These are phyloP conservation scores for Massariosphaeria phaeospora DNA, from an alignment of 495 filamentous ascomycete genomes.

Conservation along the genomic window DNA sequence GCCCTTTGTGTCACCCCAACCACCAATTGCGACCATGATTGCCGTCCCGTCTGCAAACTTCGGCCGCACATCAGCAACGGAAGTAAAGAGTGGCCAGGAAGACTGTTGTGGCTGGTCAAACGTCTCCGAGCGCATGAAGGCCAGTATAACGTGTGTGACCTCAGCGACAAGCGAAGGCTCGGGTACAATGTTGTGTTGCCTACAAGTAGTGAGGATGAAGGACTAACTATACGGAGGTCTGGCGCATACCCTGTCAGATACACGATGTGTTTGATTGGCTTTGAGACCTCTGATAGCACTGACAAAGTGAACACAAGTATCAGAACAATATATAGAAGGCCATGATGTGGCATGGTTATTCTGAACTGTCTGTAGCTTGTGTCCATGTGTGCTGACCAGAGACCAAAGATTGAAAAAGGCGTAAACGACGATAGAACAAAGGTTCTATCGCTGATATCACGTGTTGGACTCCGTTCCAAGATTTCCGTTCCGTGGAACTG, in stretches of 20 bases:
- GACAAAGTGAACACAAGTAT: too few species aligned
- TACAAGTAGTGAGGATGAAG: background rate
- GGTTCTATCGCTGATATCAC: too few species aligned
- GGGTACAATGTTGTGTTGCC: constrained; percentile 26
- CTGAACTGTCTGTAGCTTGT: too few species aligned
- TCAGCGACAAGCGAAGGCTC: constrained; percentile 43
- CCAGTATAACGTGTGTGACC: constrained; percentile 62
- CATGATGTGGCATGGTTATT: too few species aligned
- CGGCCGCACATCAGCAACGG: constrained; percentile 51
- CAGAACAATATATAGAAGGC: too few species aligned
- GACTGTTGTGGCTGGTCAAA: constrained; percentile 54
- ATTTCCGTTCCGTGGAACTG: background rate
- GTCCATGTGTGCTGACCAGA: too few species aligned
- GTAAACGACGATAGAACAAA: too few species aligned
- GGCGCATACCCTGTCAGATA: constrained; percentile 53
- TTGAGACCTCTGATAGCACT: too few species aligned
- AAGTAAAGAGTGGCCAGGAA: constrained; percentile 55
- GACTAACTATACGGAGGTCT: background rate
- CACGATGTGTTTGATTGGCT: constrained; percentile 55
- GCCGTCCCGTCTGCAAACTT: constrained; percentile 57
- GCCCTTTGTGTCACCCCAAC: constrained; percentile 64
- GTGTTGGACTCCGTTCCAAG: background rate
- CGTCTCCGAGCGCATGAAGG: constrained; percentile 56
- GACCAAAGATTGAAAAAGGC: too few species aligned
- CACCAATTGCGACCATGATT: constrained; percentile 65